Percentiles rank a stretch among this genome's conserved stretches.
Evolutionary conservation across 257 asterid species (phyloP).

Genomic region (Knoxia roxburghii): DNA sequence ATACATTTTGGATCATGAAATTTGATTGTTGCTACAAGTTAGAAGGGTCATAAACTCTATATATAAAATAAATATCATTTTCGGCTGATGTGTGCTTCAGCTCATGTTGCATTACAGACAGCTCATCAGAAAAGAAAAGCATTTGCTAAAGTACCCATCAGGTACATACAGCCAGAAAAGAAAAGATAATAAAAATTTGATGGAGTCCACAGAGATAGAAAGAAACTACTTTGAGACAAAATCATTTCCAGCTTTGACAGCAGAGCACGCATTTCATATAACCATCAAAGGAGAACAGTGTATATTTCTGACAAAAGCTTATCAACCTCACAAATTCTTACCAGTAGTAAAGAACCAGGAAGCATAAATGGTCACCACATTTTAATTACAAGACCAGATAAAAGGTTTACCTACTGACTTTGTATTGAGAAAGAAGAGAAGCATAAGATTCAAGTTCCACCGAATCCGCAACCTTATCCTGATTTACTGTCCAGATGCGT

Average conservation of each 20-base stretch:
- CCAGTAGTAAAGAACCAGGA: not conserved
- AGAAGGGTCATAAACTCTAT: not conserved
- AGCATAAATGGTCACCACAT: constrained; percentile 4
- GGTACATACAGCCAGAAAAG: not conserved
- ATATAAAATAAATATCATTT: not conserved
- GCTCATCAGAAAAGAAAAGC: not conserved
- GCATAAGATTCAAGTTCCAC: constrained; percentile 63
- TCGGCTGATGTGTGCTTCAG: not conserved
- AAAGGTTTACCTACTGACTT: constrained; percentile 63
- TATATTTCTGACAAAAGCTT: not conserved
- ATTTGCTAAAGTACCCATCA: not conserved
- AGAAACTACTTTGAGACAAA: not conserved
- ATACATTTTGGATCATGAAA: not conserved
- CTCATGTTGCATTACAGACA: not conserved
- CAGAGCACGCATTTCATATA: constrained; percentile 3
- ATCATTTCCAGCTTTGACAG: not conserved
- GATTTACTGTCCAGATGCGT: constrained; percentile 80
- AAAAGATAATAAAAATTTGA: not conserved
- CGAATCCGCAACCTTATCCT: constrained; percentile 62
- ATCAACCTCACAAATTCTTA: not conserved
- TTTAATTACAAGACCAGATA: constrained; percentile 18
- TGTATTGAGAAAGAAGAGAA: constrained; percentile 68
- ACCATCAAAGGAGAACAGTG: not conserved
- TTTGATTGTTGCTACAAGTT: not conserved
- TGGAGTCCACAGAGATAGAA: too few relatives aligned